Percentiles rank a stretch among this genome's conserved stretches.
Conservation (phyloP, 805 yeast species). For the Myxozyma sirexii region DNA sequence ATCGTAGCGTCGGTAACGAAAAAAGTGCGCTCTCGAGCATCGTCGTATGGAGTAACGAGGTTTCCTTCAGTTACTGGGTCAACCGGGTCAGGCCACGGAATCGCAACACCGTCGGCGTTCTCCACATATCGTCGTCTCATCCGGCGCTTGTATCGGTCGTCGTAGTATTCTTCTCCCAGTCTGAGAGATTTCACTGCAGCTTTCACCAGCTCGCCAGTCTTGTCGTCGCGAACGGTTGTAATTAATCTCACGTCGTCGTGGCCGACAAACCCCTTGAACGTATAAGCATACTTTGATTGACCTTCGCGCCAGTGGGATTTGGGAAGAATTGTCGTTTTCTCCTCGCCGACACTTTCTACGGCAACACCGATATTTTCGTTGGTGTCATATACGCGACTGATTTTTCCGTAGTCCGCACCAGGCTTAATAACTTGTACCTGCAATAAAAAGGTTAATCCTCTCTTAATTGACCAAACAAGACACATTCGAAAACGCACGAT, state of each 20-base stretch:
- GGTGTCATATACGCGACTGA: constrained; percentile 66
- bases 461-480: neutral
- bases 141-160: constrained; percentile 68
- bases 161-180: constrained; percentile 71
- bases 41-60: constrained; percentile 18
- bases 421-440: constrained; percentile 55
- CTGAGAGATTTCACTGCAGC: constrained; percentile 78
- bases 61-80: constrained; percentile 45
- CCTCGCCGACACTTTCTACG: constrained; percentile 69
- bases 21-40: constrained; percentile 64
- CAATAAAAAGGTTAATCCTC: neutral
- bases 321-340: constrained; percentile 67
- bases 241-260: constrained; percentile 70
- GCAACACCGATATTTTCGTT: constrained; percentile 59
- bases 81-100: constrained; percentile 87
- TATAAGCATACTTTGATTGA: constrained; percentile 70
- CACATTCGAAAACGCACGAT: constrained; percentile 2
- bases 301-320: constrained; percentile 70
- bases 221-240: constrained; percentile 63
- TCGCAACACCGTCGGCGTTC: constrained; percentile 65
- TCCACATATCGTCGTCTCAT: constrained; percentile 78
- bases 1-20: constrained; percentile 67
- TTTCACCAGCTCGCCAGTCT: constrained; percentile 58
- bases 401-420: constrained; percentile 74
- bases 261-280: constrained; percentile 66